Conservation (phyloP, 148 eudicot species). For the Dysphania ambrosioides region DNA sequence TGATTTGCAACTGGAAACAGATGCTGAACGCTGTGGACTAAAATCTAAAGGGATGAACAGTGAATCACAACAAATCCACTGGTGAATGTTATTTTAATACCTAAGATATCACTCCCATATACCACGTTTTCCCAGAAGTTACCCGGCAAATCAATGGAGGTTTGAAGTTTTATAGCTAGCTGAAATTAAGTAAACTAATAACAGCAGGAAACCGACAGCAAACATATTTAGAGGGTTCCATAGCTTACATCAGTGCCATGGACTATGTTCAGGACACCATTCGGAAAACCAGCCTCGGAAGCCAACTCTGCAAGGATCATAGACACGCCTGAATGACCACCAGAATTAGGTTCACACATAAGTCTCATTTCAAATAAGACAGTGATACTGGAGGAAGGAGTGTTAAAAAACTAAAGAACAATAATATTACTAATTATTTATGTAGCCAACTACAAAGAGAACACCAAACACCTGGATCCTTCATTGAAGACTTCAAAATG, state of each 20-base stretch:
- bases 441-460: background rate
- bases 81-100: too few relatives aligned
- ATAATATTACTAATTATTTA: background rate
- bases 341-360: too few relatives aligned
- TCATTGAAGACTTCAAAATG: conserved; percentile 68
- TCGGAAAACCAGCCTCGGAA: conserved; percentile 70
- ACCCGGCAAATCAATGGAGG: background rate
- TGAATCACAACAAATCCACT: background rate
- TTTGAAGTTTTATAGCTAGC: background rate
- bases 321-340: conserved; percentile 48
- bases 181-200: too few relatives aligned
- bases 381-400: too few relatives aligned
- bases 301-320: conserved; percentile 59
- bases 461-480: conserved; percentile 55
- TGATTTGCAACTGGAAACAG: background rate
- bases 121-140: background rate
- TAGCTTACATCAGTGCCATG: conserved; percentile 68
- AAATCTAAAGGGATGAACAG: background rate
- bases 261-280: conserved; percentile 67
- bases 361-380: too few relatives aligned
- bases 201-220: background rate
- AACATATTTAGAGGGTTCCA: background rate
- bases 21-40: conserved; percentile 3
- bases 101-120: background rate
- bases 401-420: too few relatives aligned